A percentile compares a stretch with the other conserved stretches of the same genome.
These are phyloP conservation scores for Amanita phalloides DNA, from an alignment of 768 basidiomycete genomes.

Conservation along the genomic window DNA sequence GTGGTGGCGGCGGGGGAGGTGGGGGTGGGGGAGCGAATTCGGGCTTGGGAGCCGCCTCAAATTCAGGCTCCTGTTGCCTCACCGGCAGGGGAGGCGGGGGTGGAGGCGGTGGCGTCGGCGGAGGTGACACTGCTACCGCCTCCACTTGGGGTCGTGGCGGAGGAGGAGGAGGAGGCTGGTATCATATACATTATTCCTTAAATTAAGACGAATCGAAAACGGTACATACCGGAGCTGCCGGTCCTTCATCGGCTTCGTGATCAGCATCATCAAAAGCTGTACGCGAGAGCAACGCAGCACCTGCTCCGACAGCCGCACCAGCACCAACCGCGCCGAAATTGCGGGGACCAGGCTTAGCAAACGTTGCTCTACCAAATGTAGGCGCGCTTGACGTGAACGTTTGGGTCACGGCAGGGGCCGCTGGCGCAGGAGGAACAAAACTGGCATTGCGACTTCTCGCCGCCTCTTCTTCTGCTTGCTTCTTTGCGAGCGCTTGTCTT, in stretches of 20 bases:
- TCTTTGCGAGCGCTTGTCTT: slow-evolving; percentile 85
- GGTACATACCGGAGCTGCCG: slow-evolving; percentile 16
- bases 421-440: slow-evolving; percentile 24
- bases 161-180: slow-evolving; percentile 17
- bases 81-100: slow-evolving; percentile 26
- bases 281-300: slow-evolving; percentile 10
- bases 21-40: slow-evolving; percentile 24
- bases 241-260: slow-evolving; percentile 16
- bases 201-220: neutral
- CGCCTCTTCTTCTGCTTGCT: slow-evolving; percentile 74
- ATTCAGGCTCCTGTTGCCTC: slow-evolving; percentile 15
- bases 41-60: slow-evolving; percentile 12
- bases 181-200: neutral
- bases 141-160: slow-evolving; percentile 21
- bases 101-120: slow-evolving; percentile 27
- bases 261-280: slow-evolving; percentile 10
- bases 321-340: slow-evolving; percentile 33
- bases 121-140: slow-evolving; percentile 14
- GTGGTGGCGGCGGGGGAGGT: slow-evolving; percentile 18
- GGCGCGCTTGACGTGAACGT: slow-evolving; percentile 36
- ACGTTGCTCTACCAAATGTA: slow-evolving; percentile 33
- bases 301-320: slow-evolving; percentile 20
- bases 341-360: slow-evolving; percentile 22
- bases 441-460: slow-evolving; percentile 48
- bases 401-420: slow-evolving; percentile 21